Base-by-base conservation (phyloP, 371 early-diverging fungal genomes). In the Rhizomucor miehei region DNA sequence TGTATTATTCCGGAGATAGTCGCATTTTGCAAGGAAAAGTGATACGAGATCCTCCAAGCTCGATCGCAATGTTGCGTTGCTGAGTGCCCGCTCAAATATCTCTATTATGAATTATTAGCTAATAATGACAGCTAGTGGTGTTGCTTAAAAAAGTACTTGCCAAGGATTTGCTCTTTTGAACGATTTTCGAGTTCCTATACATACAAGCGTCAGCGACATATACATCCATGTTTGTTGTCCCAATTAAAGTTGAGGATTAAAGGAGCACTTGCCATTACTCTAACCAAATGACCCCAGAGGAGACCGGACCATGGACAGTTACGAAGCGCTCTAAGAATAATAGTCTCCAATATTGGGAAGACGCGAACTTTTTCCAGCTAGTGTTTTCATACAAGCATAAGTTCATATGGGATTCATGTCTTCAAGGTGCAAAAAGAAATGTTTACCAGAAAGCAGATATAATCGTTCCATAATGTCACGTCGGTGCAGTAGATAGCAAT, bases 231-330 rank as follows among this genome's bases (percentile, higher is more conserved):
- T 29, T 34, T 1, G 6, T 29, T 21, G n/a, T n/a, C n/a, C n/a
- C n/a, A n/a, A n/a, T n/a, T n/a, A n/a, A n/a, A n/a, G n/a, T n/a
- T n/a, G n/a, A n/a, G n/a, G n/a, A n/a, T n/a, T n/a, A n/a, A n/a
- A n/a, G n/a, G n/a, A n/a, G n/a, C n/a, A 58, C 58, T 60, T 53
- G 69, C 83, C 66, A 66, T 57, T 21, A 72, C 45, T 44, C 83
- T 57, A 13, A 64, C 63, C 3, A 57, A 52, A 44, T 70, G 81
- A 1, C 76, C 71, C 82, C 86, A 87, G 9, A 88, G 57, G 29
- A 62, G 69, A 13, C 87, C 89, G 4, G 83, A 78, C 87, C 86
- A 88, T 39, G 77, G 81, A 51, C 89, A 90, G 52, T 88, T 89
- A 6, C 86, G 65, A 1, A 85, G 63, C 0, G 89, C 79, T 10